A percentile compares a stretch with the other conserved stretches of the same genome.
These are phyloP conservation scores for Apodospora peruviana DNA, from an alignment of 495 filamentous ascomycete genomes.

Conservation along the genomic window DNA sequence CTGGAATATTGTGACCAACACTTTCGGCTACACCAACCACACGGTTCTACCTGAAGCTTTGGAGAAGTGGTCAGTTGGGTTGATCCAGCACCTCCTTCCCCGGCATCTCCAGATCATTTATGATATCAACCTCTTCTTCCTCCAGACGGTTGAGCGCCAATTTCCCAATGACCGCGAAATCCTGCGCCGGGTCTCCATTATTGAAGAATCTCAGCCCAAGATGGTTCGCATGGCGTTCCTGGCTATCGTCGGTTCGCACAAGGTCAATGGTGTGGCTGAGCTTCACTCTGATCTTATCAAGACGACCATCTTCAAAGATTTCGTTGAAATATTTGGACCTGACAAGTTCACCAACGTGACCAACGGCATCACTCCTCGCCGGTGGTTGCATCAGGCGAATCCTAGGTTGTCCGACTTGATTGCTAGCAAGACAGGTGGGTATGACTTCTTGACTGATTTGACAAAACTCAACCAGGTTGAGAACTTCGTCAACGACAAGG, in stretches of 20 bases:
- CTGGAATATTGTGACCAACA: constrained; percentile 67
- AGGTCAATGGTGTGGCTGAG: constrained; percentile 97
- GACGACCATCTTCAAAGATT: constrained; percentile 99
- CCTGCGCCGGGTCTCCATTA: constrained; percentile 81
- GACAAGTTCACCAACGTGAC: constrained; percentile 99
- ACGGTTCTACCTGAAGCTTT: constrained; percentile 94
- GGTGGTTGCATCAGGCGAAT: constrained; percentile 98
- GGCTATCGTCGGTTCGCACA: constrained; percentile 95
- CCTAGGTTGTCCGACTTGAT: constrained; percentile 88
- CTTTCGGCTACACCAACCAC: constrained; percentile 96
- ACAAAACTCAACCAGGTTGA: constrained; percentile 81
- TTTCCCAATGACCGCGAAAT: constrained; percentile 89
- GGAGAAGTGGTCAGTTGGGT: constrained; percentile 96
- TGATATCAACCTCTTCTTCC: constrained; percentile 92
- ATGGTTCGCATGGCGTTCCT: constrained; percentile 96
- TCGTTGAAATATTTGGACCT: constrained; percentile 84
- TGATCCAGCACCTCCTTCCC: constrained; percentile 87
- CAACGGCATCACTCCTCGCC: constrained; percentile 90
- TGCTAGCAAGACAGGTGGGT: constrained; percentile 75
- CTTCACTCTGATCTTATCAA: constrained; percentile 95
- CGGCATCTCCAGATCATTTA: constrained; percentile 97
- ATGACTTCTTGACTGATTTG: constrained; percentile 82
- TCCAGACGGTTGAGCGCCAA: constrained; percentile 79
- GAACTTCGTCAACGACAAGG: constrained; percentile 70
- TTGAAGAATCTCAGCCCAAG: constrained; percentile 96